A percentile compares a stretch with the other conserved stretches of the same genome.
Evolutionary conservation across 2,329 filamentous ascomycete species (phyloP).

Genomic region (Talaromyces sp.): DNA sequence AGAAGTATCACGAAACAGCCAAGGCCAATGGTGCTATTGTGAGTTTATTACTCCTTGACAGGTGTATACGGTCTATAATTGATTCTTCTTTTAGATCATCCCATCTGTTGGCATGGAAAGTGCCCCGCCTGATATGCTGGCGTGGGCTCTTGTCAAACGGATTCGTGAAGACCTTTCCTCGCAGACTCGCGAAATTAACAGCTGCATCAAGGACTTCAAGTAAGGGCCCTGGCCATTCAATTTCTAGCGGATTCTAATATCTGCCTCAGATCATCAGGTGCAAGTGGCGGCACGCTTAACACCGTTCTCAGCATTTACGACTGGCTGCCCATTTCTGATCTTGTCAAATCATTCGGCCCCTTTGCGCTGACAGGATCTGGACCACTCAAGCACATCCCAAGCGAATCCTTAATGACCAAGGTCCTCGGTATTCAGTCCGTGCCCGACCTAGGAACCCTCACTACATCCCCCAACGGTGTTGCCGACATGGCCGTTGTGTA

Average conservation of each 20-base stretch:
- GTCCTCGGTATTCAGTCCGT: constrained; percentile 56
- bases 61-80: constrained; percentile 12
- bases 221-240: constrained; percentile 27
- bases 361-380: constrained; percentile 55
- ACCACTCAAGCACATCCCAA: constrained; percentile 34
- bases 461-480: constrained; percentile 55
- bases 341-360: constrained; percentile 52
- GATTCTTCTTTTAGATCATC: constrained; percentile 51
- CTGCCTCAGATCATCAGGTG: constrained; percentile 39
- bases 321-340: constrained; percentile 48
- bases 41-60: constrained; percentile 25
- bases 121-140: constrained; percentile 60
- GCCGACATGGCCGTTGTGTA: constrained; percentile 62
- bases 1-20: constrained; percentile 62
- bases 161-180: constrained; percentile 55
- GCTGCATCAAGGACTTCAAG: constrained; percentile 59
- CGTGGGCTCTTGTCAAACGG: constrained; percentile 56
- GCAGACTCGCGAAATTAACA: constrained; percentile 55
- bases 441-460: constrained; percentile 61
- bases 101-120: constrained; percentile 64
- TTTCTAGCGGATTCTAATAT: constrained; percentile 6
- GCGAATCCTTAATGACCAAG: constrained; percentile 33
- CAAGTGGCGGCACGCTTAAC: constrained; percentile 65
- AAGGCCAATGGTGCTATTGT: constrained; percentile 64
- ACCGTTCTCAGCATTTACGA: constrained; percentile 64